Evolutionary conservation across 2,329 filamentous ascomycete genomes (phyloP), one percentile per base, ranked within the genome.

Genomic region (Lachnellula arida): DNA sequence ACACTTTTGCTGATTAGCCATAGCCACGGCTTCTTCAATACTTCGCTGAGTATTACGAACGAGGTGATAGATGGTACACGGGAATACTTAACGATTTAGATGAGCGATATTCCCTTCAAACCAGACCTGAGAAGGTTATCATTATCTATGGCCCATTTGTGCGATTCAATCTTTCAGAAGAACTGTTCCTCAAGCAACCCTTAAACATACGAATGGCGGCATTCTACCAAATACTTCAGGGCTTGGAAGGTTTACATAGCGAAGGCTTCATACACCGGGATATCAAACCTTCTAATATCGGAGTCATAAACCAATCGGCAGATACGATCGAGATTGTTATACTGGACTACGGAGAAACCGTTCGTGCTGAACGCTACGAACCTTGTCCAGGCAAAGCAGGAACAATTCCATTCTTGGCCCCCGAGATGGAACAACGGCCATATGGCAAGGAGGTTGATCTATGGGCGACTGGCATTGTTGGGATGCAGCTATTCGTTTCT

Each of bases 241-340:
- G 54, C 28, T 28, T 56, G 7, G 17, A 23, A 17, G 43, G 42
- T 19, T 23, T 56, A 17, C 49, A 56, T 43, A 19, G 12, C 28
- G 35, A n/a, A 48, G 44, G 48, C 22, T 43, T 53, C 25, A 43
- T 56, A n/a, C 43, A 56, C 40, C 32, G 35, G 14, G 54, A 56
- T 49, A 46, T 56, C 9, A 56, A 56, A 34, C 50, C 44, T 7
- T 14, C 28, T 43, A 56, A 56, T 42, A 14, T 47, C 5, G 49
- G 54, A 23, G 34, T 56, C 14, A 40, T 56, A 12, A 42, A 14
- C n/a, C 17, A n/a, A 12, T 25, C 14, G 17, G 14, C 28, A 28
- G 43, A 17, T n/a, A 17, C 7, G 12, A 46, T 46, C 12, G 4
- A 17, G 12, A 14, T 23, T 46, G n/a, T 46, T 23, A 46, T 46